phyloP scores from a whole-genome alignment of 129 eudicot genomes.

The Centella asiatica region DNA sequence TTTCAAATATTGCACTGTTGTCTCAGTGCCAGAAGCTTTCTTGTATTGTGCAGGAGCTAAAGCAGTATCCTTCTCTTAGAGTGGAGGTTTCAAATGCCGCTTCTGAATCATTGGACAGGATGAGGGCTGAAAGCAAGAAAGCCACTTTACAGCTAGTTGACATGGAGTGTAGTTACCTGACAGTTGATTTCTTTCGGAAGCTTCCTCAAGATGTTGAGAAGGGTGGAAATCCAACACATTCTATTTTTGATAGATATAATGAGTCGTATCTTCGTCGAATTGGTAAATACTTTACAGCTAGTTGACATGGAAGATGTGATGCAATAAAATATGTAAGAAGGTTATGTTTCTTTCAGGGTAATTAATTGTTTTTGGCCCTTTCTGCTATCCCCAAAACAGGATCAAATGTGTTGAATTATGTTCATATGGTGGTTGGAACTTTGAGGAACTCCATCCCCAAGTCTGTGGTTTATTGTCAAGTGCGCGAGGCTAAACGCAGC shows the following conservation, averaged over 20 bases:
- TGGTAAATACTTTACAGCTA: slow-evolving; percentile 33
- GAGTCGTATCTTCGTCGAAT: slow-evolving; percentile 86
- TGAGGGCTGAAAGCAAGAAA: slow-evolving; percentile 82
- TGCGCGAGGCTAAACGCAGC: slow-evolving; percentile 94
- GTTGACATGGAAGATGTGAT: background rate
- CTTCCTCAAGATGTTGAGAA: slow-evolving; percentile 96
- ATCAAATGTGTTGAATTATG: slow-evolving; percentile 72
- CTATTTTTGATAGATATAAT: slow-evolving; percentile 78
- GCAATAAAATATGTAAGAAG: too few species aligned
- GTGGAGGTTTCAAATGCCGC: slow-evolving; percentile 83
- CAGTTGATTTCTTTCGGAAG: slow-evolving; percentile 91
- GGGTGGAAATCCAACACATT: slow-evolving; percentile 97
- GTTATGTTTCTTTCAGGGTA: background rate
- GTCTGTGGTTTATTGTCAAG: slow-evolving; percentile 93
- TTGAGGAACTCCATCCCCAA: slow-evolving; percentile 87
- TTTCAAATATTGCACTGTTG: too few species aligned
- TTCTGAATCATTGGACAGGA: slow-evolving; percentile 68
- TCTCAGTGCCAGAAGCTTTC: slow-evolving; percentile 3
- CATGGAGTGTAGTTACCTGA: slow-evolving; percentile 87
- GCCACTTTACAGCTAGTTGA: slow-evolving; percentile 91
- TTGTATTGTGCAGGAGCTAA: slow-evolving; percentile 60
- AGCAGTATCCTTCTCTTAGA: slow-evolving; percentile 84
- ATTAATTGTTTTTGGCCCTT: background rate
- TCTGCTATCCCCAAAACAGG: slow-evolving; percentile 36
- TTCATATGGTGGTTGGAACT: slow-evolving; percentile 77